Conservation (phyloP, 1,284 basidiomycete species). For the Ceratorhiza oryzae-sativae region DNA sequence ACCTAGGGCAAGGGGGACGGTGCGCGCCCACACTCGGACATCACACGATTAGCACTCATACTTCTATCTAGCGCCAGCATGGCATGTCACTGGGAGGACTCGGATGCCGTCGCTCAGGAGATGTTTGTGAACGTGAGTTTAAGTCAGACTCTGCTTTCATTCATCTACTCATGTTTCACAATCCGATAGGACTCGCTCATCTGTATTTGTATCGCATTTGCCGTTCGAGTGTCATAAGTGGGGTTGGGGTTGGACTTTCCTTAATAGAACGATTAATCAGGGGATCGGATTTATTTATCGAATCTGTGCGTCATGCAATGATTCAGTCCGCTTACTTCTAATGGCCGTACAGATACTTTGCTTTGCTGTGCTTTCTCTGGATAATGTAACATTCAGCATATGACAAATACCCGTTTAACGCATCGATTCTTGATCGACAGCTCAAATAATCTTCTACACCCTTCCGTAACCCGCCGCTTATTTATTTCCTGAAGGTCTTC, state of each 20-base stretch:
- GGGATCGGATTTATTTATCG: conserved; percentile 18
- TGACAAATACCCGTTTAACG: neutral
- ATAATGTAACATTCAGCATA: conserved; percentile 21
- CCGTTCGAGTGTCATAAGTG: conserved; percentile 55
- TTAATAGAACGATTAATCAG: neutral
- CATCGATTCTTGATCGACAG: neutral
- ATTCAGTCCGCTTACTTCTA: neutral
- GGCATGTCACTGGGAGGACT: conserved; percentile 77
- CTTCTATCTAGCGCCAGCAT: conserved; percentile 61
- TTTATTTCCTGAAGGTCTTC: neutral
- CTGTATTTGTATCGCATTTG: conserved; percentile 77
- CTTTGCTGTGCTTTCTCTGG: conserved; percentile 29
- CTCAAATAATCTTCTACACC: neutral
- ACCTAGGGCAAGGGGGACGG: conserved; percentile 80
- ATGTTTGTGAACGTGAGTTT: conserved; percentile 68
- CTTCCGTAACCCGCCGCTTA: neutral
- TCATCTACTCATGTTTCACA: too few species aligned
- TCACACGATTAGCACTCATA: conserved; percentile 23
- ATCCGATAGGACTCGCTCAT: conserved; percentile 76
- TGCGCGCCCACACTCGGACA: conserved; percentile 50
- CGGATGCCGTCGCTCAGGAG: conserved; percentile 71
- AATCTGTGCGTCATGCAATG: conserved; percentile 1
- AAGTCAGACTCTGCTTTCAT: too few species aligned
- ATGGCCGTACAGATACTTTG: neutral
- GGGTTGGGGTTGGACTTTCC: neutral